Evolutionary conservation across 2,329 filamentous ascomycete species (phyloP), one percentile per base, ranked within the genome.

Genomic region (Colletotrichum theobromicola): DNA sequence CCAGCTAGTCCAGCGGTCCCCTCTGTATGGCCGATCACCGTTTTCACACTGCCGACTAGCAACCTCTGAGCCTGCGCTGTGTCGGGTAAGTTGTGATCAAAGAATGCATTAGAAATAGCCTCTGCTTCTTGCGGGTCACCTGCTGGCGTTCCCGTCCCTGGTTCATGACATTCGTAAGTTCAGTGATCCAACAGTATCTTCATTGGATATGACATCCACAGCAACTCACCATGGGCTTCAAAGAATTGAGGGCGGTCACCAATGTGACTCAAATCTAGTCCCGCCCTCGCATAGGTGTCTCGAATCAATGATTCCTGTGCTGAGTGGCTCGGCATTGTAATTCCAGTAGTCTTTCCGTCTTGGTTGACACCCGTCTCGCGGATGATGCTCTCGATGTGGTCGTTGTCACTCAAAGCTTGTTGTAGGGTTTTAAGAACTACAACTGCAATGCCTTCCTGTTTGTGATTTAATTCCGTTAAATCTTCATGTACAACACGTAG

Each of bases 361-460:
- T 77, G 72, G 70, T 79, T 79, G 10, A 78, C 67, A 6, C 61
- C 79, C 1, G 76, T 79, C 13, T 72, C 79, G 0, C 78, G 67
- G 37, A 81, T 79, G 28, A 82, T 42, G 34, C 74, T 74, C 8
- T 78, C 70, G 18, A 82, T 81, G 32, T 74, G 42, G 50, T 82
- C 78, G 30, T 78, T 77, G 67, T 82, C 77, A 24, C 2, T 77
- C 5, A 90, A 69, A 0, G 90, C 90, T 2, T 82, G 75, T 12
- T 76, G 81, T 7, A 90, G 79, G 3, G 76, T 78, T 77, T 91
- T 91, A 7, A 91, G 74, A 1, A 90, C 78, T 0, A 91, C 76
- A 0, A 82, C 79, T 2, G 84, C 86, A 12, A 88, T 77, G 2
- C 88, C 89, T 60, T 91, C 90, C 76, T 90, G 90, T 2, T 88